phyloP scores from a whole-genome alignment of 495 filamentous ascomycete genomes.

The Hyaloscypha bicolor region DNA sequence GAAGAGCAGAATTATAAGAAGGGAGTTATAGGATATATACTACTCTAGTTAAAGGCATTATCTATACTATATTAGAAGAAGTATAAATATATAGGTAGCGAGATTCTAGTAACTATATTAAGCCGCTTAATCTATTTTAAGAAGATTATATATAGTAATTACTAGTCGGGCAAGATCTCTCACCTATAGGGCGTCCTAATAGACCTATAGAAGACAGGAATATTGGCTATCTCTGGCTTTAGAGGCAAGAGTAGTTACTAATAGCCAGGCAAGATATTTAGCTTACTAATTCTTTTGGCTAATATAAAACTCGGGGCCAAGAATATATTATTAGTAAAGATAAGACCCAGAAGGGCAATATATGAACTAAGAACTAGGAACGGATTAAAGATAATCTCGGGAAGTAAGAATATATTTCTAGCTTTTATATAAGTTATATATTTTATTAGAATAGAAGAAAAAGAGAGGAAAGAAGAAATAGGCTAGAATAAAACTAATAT shows the following conservation, averaged over 20 bases:
- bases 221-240: conserved; percentile 28
- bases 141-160: conserved; percentile 39
- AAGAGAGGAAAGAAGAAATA: not conserved
- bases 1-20: conserved; percentile 11
- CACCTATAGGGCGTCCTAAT: conserved; percentile 37
- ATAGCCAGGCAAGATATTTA: conserved; percentile 32
- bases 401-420: conserved; percentile 39
- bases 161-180: conserved; percentile 38
- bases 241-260: conserved; percentile 36
- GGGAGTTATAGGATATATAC: conserved; percentile 25
- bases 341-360: conserved; percentile 36
- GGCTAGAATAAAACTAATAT: conserved; percentile 25
- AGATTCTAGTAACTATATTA: too few relatives aligned
- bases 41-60: too few relatives aligned
- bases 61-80: too few relatives aligned
- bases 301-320: too few relatives aligned
- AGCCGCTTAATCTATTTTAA: conserved; percentile 41
- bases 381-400: conserved; percentile 39
- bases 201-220: conserved; percentile 35
- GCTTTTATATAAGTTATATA: conserved; percentile 5
- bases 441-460: not conserved
- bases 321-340: too few relatives aligned
- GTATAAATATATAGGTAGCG: too few relatives aligned
- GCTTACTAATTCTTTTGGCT: too few relatives aligned
- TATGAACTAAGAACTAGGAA: conserved; percentile 33